These are phyloP conservation scores for Aphanomyces cochlioides DNA, from an alignment of 352 stramenopile species.

Conservation along the genomic window DNA sequence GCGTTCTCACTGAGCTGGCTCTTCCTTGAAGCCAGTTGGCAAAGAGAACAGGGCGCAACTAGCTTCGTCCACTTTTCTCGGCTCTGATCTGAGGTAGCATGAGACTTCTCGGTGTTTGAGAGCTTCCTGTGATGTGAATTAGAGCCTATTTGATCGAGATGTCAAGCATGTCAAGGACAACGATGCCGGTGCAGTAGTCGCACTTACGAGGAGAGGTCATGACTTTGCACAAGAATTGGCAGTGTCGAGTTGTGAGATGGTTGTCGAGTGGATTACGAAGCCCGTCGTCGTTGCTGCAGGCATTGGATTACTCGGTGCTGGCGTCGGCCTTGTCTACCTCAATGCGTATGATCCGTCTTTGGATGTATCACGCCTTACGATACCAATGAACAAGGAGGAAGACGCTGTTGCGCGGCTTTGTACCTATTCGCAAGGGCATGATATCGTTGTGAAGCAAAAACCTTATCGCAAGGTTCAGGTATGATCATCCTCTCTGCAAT, in stretches of 20 bases:
- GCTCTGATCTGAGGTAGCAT: no score
- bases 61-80: no score
- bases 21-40: no score
- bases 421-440: not conserved
- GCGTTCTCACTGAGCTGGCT: no score
- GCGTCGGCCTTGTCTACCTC: not conserved
- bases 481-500: not conserved
- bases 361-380: slow-evolving; percentile 9
- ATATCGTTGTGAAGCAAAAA: not conserved
- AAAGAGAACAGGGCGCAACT: no score
- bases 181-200: no score
- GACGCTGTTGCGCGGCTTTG: not conserved
- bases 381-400: slow-evolving; percentile 10
- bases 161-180: no score
- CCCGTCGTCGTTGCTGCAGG: not conserved
- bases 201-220: not conserved
- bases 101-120: no score
- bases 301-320: not conserved
- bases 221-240: not conserved
- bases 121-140: no score
- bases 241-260: not conserved
- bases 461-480: slow-evolving; percentile 10
- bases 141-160: no score
- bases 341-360: slow-evolving; percentile 2
- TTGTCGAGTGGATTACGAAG: not conserved